Evolutionary conservation across 176 grass and related monocot genomes (phyloP).

Genomic region (Elymus sibiricus): DNA sequence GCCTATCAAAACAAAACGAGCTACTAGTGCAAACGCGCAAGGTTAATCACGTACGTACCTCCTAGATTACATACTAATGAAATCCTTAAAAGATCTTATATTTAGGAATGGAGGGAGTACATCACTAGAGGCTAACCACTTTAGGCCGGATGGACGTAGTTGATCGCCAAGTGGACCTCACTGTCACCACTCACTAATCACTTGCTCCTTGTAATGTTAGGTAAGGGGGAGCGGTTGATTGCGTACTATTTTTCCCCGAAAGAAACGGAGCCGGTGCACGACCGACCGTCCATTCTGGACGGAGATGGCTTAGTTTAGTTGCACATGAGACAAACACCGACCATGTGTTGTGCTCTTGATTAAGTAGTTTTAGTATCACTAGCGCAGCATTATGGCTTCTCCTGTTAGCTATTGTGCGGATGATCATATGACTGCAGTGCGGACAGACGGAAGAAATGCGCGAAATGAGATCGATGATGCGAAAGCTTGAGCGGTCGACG

Average conservation of each 20-base stretch:
- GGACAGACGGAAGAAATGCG: neutral
- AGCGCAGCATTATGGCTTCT: neutral
- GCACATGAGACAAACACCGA: neutral
- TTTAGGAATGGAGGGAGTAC: no score
- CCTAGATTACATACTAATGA: no score
- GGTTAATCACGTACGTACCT: neutral
- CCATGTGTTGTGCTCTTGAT: neutral
- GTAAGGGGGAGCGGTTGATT: neutral
- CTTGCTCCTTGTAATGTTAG: neutral
- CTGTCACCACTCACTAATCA: neutral
- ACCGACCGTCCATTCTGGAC: slow-evolving; percentile 2
- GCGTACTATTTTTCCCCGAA: neutral
- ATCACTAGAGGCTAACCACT: neutral
- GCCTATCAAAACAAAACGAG: neutral
- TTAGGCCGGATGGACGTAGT: neutral
- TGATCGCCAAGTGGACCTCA: slow-evolving; percentile 16
- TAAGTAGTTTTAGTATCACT: neutral
- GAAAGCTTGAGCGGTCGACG: neutral
- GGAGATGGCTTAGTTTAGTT: slow-evolving; percentile 36
- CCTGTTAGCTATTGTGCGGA: neutral
- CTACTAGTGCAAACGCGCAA: neutral
- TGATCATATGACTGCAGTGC: neutral
- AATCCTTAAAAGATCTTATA: no score
- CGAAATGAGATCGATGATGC: neutral
- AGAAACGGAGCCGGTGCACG: neutral